These are phyloP conservation scores for Fermentozyma sake DNA, from an alignment of 1,139 yeast genomes.

Conservation along the genomic window DNA sequence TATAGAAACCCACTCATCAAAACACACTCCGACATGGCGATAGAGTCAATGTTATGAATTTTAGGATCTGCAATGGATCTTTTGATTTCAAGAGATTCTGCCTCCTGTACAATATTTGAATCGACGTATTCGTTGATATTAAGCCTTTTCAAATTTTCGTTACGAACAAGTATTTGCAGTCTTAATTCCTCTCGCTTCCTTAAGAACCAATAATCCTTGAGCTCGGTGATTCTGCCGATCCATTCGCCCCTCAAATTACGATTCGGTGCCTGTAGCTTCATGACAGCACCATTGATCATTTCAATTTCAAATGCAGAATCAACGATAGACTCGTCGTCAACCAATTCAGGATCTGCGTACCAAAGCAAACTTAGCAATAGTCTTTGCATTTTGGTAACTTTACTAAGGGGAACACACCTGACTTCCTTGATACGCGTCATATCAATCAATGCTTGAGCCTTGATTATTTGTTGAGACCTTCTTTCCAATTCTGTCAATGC, in stretches of 20 bases:
- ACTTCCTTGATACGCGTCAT: slow-evolving; percentile 45
- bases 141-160: slow-evolving; percentile 43
- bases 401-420: slow-evolving; percentile 20
- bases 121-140: slow-evolving; percentile 57
- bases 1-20: slow-evolving; percentile 60
- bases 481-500: slow-evolving; percentile 67
- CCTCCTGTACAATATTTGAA: slow-evolving; percentile 47
- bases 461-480: slow-evolving; percentile 49
- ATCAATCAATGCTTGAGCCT: slow-evolving; percentile 62
- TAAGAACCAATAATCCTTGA: slow-evolving; percentile 57
- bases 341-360: slow-evolving; percentile 24
- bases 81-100: slow-evolving; percentile 51
- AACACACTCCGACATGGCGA: slow-evolving; percentile 58
- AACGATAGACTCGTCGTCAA: slow-evolving; percentile 26
- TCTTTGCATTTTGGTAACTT: slow-evolving; percentile 28
- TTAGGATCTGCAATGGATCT: slow-evolving; percentile 51
- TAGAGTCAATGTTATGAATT: slow-evolving; percentile 51
- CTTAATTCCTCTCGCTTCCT: slow-evolving; percentile 41
- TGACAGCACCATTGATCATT: slow-evolving; percentile 41
- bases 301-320: slow-evolving; percentile 52
- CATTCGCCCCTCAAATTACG: slow-evolving; percentile 54
- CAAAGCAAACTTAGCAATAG: slow-evolving; percentile 42
- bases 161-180: slow-evolving; percentile 33
- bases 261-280: slow-evolving; percentile 59
- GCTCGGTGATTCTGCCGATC: slow-evolving; percentile 46